Evolutionary conservation across 345 rosid species (phyloP).

Genomic region (Hirschfeldia incana): DNA sequence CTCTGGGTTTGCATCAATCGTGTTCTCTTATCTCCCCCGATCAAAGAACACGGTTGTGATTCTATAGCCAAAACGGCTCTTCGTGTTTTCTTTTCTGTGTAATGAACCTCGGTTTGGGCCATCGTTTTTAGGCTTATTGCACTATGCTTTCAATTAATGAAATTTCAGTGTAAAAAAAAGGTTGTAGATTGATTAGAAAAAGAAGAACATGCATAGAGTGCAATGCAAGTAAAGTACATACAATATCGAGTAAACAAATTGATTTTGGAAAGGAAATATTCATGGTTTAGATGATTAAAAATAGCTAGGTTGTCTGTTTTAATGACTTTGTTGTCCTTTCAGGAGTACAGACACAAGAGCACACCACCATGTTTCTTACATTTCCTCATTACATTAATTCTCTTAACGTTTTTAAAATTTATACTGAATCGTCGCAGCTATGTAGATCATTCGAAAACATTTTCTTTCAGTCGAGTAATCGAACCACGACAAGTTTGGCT

Average conservation of each 20-base stretch:
- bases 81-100: no score
- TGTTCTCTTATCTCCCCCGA: no score
- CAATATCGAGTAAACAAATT: conserved; percentile 6
- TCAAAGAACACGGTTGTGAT: no score
- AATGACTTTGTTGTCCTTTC: conserved; percentile 30
- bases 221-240: conserved; percentile 53
- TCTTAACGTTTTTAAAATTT: background rate
- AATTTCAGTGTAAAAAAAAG: background rate
- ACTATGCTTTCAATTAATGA: no score
- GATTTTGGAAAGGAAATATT: conserved; percentile 19
- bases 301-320: conserved; percentile 37
- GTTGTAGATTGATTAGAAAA: conserved; percentile 28
- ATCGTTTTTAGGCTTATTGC: no score
- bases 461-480: background rate
- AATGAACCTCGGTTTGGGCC: no score
- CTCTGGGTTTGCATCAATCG: no score
- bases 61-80: no score
- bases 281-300: conserved; percentile 26
- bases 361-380: conserved; percentile 17
- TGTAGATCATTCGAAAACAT: background rate
- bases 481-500: conserved; percentile 3
- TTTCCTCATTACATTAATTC: background rate
- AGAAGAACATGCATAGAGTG: conserved; percentile 59
- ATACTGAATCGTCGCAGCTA: background rate
- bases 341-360: conserved; percentile 17